These are phyloP conservation scores for Fusarium agapanthi DNA, from an alignment of 2,329 filamentous ascomycete genomes.

Conservation along the genomic window DNA sequence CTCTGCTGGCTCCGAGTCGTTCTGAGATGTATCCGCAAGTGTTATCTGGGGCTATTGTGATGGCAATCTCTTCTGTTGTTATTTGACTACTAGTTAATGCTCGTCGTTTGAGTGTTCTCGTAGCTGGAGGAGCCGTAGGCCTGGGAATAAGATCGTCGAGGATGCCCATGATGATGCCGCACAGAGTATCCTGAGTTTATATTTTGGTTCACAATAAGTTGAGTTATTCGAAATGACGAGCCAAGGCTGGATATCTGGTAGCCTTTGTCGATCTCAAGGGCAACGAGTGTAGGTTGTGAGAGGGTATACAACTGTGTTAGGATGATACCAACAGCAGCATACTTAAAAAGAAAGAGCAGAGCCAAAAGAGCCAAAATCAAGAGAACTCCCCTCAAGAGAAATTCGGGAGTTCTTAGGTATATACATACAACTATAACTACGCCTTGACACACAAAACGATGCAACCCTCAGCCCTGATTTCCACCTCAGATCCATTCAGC, in stretches of 20 bases:
- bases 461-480: not conserved
- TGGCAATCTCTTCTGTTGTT: not conserved
- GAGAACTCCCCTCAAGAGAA: not conserved
- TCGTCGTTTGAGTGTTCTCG: not conserved
- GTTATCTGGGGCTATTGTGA: conserved; percentile 4
- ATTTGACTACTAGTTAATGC: not conserved
- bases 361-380: not conserved
- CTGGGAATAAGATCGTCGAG: not conserved
- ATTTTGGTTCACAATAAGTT: not conserved
- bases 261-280: not conserved
- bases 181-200: not conserved
- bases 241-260: not conserved
- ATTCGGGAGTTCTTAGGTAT: not conserved
- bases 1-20: conserved; percentile 4
- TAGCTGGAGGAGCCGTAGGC: conserved; percentile 10
- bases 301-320: not conserved
- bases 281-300: not conserved
- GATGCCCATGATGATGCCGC: not conserved
- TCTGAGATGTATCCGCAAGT: conserved; percentile 21
- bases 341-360: too few species aligned
- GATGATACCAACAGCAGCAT: not conserved
- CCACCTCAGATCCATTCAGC: not conserved
- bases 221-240: not conserved
- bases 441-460: not conserved
- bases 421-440: not conserved